These are phyloP conservation scores for Jaminaea rosea DNA, from an alignment of 1,284 basidiomycete genomes.

Conservation along the genomic window DNA sequence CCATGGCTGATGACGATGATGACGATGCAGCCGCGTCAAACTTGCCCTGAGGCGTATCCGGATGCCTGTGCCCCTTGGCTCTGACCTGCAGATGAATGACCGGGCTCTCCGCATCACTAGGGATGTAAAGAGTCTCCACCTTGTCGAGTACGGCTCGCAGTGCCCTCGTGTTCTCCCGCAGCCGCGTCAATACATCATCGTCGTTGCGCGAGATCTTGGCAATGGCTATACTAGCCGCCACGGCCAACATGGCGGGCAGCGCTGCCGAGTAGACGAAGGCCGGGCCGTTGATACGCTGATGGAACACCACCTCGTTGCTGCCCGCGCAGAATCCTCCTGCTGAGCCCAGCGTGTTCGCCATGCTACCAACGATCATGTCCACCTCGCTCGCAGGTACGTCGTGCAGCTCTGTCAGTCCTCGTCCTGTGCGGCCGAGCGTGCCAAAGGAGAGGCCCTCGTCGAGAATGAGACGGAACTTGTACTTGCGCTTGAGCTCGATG, in stretches of 20 bases:
- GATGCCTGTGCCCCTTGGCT: conserved; percentile 32
- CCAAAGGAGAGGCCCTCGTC: conserved; percentile 93
- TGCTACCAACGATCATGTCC: conserved; percentile 62
- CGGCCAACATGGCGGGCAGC: conserved; percentile 79
- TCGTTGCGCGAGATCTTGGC: conserved; percentile 52
- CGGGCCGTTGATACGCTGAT: conserved; percentile 92
- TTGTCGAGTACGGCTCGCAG: conserved; percentile 68
- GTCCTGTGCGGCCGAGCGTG: conserved; percentile 79
- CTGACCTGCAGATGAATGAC: conserved; percentile 75
- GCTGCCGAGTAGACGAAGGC: conserved; percentile 94
- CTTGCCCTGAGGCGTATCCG: conserved; percentile 27
- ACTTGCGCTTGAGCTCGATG: conserved; percentile 85
- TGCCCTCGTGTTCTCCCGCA: conserved; percentile 71
- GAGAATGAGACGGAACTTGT: conserved; percentile 89
- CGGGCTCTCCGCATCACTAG: conserved; percentile 73
- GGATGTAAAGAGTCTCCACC: conserved; percentile 66
- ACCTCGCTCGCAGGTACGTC: conserved; percentile 61
- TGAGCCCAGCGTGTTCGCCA: conserved; percentile 73
- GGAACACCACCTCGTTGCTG: conserved; percentile 69
- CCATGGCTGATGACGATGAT: conserved; percentile 19
- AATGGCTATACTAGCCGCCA: conserved; percentile 75
- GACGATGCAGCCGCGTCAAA: too few species aligned
- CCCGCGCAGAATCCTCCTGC: conserved; percentile 94
- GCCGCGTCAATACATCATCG: conserved; percentile 21
- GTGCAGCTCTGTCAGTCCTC: conserved; percentile 86